These are phyloP conservation scores for Pichia sp. DNA, from an alignment of 1,139 yeast species.

Conservation along the genomic window DNA sequence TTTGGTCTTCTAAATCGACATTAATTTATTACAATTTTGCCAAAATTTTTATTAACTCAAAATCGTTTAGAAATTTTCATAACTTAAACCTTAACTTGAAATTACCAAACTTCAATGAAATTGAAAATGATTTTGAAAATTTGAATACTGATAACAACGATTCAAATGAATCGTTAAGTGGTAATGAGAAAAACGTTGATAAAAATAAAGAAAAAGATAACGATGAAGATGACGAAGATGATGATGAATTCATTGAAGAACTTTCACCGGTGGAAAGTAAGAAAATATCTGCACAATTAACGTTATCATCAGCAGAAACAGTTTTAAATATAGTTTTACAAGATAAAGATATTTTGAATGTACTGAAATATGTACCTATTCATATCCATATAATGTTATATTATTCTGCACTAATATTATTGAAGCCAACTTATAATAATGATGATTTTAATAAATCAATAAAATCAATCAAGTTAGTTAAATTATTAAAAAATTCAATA, in stretches of 20 bases:
- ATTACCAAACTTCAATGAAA: conserved; percentile 38
- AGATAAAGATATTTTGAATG: conserved; percentile 52
- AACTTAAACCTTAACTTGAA: conserved; percentile 13
- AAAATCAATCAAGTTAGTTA: conserved; percentile 25
- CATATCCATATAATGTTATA: conserved; percentile 68
- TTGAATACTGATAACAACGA: conserved; percentile 1
- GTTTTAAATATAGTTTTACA: conserved; percentile 52
- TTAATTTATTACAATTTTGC: conserved; percentile 68
- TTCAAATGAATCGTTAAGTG: neutral
- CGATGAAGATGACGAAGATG: conserved; percentile 12
- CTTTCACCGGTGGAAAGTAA: conserved; percentile 34
- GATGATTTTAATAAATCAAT: conserved; percentile 18
- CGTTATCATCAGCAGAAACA: conserved; percentile 58
- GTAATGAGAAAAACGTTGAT: no score
- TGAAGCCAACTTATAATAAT: conserved; percentile 34
- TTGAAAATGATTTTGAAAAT: conserved; percentile 14
- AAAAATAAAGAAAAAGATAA: conserved; percentile 13
- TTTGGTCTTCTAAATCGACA: conserved; percentile 69
- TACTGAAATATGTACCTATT: conserved; percentile 59
- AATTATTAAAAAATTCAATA: conserved; percentile 38
- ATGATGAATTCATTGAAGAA: conserved; percentile 28
- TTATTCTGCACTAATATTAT: conserved; percentile 54
- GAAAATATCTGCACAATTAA: conserved; percentile 39
- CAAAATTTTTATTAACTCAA: conserved; percentile 63
- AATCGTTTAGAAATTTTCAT: conserved; percentile 44